Base-by-base conservation (phyloP, 2,329 filamentous ascomycete genomes). In the Scleromitrula shiraiana region DNA sequence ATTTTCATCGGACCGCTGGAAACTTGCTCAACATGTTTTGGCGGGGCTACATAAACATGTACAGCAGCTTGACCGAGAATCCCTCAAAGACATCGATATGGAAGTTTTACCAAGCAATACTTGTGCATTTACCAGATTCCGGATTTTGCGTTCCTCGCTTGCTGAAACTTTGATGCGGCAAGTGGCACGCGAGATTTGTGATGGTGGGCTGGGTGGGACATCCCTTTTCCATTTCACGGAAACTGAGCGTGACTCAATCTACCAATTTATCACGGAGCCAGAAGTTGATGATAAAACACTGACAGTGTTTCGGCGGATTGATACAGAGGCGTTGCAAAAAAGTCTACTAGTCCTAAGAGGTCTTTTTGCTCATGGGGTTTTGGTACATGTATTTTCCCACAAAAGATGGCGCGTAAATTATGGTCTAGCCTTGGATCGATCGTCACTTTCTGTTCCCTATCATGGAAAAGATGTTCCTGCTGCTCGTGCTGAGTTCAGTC, bases 401-500 rank as follows among this genome's bases (percentile, higher is more conserved):
- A 85, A 85, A 55, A 67, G 81, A 1, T 87, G 78, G 77, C 65
- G 75, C 3, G 81, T 87, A 0, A 74, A 84, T 46, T 87, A 81
- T 50, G 82, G 83, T 0, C 65, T 76, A 0, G 72, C 79, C 55
- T 50, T 56, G 0, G 56, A 51, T 0, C 62, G 77, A 2, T 76
- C 72, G 0, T 66, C 60, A 41, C 68, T 83, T 0, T 74, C 75
- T 0, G 76, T 85, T 0, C 81, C 79, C 0, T 85, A 73, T 53
- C 68, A 68, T 7, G 78, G 77, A 0, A 83, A 83, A 47, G 79
- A 80, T 41, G 71, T 37, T 9, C 80, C 78, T 0, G 67, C 74
- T 0, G 62, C 68, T 0, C 68, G 75, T 3, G 73, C 79, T 0
- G 79, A 83, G 52, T 83, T 81, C 56, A 78, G 77, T 10, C 78